These are phyloP conservation scores for Haplosporangium sp. DNA, from an alignment of 371 early-diverging fungal species.

Conservation along the genomic window DNA sequence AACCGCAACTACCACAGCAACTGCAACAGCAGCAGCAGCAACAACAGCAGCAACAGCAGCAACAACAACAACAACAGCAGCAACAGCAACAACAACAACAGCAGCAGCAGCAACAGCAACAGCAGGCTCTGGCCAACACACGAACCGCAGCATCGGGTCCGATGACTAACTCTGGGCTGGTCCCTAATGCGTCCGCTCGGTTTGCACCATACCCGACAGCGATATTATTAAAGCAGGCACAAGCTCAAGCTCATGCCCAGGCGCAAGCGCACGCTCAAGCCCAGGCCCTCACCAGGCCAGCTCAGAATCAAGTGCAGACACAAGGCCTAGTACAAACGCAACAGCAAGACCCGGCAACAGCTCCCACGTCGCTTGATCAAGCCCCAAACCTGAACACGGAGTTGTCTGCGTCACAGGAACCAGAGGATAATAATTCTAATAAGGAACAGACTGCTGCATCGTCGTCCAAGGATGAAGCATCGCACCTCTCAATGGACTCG, in stretches of 20 bases:
- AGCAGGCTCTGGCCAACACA: slow-evolving; percentile 6
- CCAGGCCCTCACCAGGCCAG: slow-evolving; percentile 2
- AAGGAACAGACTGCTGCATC: no score
- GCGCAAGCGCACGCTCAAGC: slow-evolving; percentile 39
- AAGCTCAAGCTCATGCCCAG: slow-evolving; percentile 42
- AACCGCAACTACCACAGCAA: slow-evolving; percentile 16
- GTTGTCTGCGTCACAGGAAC: no score
- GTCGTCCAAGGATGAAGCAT: no score
- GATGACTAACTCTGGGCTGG: slow-evolving; percentile 16
- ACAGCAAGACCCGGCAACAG: not conserved
- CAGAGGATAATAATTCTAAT: no score
- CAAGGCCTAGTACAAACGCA: not conserved
- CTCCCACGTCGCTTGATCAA: no score
- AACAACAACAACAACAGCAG: slow-evolving; percentile 16
- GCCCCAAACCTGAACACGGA: not conserved
- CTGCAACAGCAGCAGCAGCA: slow-evolving; percentile 14
- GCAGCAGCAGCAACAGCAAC: slow-evolving; percentile 19
- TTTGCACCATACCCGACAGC: slow-evolving; percentile 46
- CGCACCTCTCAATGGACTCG: no score
- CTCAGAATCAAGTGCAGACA: no score
- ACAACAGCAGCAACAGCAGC: slow-evolving; percentile 17
- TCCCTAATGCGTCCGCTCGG: slow-evolving; percentile 30
- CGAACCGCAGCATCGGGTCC: slow-evolving; percentile 18
- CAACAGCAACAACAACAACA: slow-evolving; percentile 15
- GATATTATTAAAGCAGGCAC: slow-evolving; percentile 41